These are phyloP conservation scores for Macrolepiota fuliginosa DNA, from an alignment of 768 basidiomycete species.

Conservation along the genomic window DNA sequence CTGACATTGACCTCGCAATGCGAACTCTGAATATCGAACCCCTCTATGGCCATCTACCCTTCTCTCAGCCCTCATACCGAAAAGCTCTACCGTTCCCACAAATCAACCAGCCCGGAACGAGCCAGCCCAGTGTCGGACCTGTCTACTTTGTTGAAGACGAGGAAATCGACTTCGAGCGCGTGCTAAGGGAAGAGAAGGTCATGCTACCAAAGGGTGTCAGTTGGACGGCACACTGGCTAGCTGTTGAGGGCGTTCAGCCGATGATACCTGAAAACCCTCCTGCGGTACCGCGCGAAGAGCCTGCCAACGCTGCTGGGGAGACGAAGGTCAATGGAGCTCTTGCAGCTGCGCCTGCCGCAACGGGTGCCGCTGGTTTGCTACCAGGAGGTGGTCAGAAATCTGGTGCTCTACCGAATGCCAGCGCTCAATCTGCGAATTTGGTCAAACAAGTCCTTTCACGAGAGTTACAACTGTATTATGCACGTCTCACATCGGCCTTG, in stretches of 20 bases:
- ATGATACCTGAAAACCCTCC: conserved; percentile 95
- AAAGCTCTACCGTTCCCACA: conserved; percentile 54
- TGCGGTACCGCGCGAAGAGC: conserved; percentile 59
- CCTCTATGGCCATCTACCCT: conserved; percentile 78
- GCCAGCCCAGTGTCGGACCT: conserved; percentile 50
- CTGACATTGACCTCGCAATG: conserved; percentile 92
- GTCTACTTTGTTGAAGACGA: conserved; percentile 97
- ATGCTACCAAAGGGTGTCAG: conserved; percentile 74
- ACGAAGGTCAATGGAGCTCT: conserved; percentile 8
- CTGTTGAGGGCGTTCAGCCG: conserved; percentile 96
- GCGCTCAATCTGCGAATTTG: conserved; percentile 35
- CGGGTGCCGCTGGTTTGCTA: conserved; percentile 22
- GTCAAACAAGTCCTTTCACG: conserved; percentile 92
- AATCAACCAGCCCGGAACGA: conserved; percentile 1
- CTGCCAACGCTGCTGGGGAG: conserved; percentile 15
- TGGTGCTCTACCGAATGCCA: conserved; percentile 21
- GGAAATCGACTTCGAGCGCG: conserved; percentile 94
- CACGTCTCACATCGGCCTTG: conserved; percentile 82
- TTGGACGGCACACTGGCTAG: conserved; percentile 97
- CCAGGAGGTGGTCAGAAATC: conserved; percentile 18
- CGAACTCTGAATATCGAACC: conserved; percentile 96
- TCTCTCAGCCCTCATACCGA: conserved; percentile 62
- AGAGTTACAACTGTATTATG: conserved; percentile 94
- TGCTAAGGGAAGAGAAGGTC: conserved; percentile 84
- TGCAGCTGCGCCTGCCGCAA: conserved; percentile 25